Conservation (phyloP, 805 yeast genomes). For the Metschnikowia sp. region DNA sequence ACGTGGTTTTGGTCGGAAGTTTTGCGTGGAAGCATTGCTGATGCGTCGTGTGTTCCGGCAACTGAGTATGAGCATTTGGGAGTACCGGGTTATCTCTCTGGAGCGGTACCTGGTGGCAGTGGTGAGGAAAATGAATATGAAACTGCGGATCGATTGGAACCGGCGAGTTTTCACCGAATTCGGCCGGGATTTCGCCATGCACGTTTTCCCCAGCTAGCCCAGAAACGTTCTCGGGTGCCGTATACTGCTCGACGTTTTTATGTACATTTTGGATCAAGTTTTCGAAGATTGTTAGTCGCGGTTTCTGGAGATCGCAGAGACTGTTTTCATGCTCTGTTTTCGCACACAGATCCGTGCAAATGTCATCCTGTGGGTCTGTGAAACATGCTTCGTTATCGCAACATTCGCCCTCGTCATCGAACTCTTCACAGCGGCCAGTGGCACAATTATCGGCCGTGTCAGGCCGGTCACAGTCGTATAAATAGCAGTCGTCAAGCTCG, state of each 20-base stretch:
- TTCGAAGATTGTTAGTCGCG: constrained; percentile 36
- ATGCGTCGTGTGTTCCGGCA: constrained; percentile 19
- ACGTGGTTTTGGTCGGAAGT: constrained; percentile 21
- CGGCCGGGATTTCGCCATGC: not conserved
- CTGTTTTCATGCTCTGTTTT: constrained; percentile 12
- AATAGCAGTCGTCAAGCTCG: constrained; percentile 44
- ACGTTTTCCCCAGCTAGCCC: not conserved
- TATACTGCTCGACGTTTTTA: constrained; percentile 21
- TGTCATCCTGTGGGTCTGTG: not conserved
- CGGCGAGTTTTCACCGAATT: not conserved
- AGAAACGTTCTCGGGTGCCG: constrained; percentile 3
- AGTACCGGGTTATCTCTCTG: constrained; percentile 1
- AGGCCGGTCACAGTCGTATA: constrained; percentile 27
- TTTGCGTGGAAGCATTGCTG: constrained; percentile 47
- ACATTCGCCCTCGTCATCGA: constrained; percentile 1
- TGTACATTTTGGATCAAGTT: constrained; percentile 37
- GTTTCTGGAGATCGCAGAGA: constrained; percentile 28
- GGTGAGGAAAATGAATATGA: constrained; percentile 40
- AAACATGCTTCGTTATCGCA: constrained; percentile 6
- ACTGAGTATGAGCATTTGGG: not conserved
- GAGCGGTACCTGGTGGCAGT: constrained; percentile 25
- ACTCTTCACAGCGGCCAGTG: constrained; percentile 1
- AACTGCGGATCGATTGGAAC: constrained; percentile 13
- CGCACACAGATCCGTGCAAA: constrained; percentile 6
- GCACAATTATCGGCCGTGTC: not conserved